These are phyloP conservation scores for Nepenthes gracilis DNA, from an alignment of 148 eudicot species.

Conservation along the genomic window DNA sequence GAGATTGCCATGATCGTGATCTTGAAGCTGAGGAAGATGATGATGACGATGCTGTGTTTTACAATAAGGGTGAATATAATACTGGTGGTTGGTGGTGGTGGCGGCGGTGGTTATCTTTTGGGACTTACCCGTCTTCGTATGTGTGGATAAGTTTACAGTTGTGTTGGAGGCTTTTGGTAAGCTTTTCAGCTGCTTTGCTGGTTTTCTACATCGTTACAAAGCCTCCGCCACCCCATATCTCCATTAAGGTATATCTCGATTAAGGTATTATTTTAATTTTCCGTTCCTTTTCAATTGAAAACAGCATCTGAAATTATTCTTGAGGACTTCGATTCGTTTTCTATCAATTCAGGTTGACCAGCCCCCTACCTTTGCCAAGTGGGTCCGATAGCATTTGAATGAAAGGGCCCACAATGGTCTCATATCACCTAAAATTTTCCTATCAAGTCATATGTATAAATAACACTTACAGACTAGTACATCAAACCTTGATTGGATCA, in stretches of 20 bases:
- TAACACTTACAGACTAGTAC: too few relatives aligned
- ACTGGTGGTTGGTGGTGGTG: conserved; percentile 25
- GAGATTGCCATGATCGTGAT: conserved; percentile 8
- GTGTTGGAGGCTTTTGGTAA: conserved; percentile 48
- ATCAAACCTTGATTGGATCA: too few relatives aligned
- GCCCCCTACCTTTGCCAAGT: too few relatives aligned
- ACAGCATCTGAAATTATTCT: too few relatives aligned
- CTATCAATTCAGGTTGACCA: too few relatives aligned
- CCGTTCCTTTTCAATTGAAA: too few relatives aligned
- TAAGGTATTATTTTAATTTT: too few relatives aligned
- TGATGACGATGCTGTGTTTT: conserved; percentile 8
- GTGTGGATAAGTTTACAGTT: conserved; percentile 60
- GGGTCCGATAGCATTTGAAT: too few relatives aligned
- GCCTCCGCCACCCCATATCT: conserved; percentile 53
- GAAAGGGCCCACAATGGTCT: too few relatives aligned
- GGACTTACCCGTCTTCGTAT: conserved; percentile 21
- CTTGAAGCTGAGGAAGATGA: conserved; percentile 5
- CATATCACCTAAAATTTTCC: too few relatives aligned
- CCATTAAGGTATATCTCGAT: conserved; percentile 30
- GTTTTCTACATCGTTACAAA: conserved; percentile 60
- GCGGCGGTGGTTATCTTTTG: conserved; percentile 39
- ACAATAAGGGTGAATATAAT: conserved; percentile 6
- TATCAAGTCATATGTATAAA: too few relatives aligned
- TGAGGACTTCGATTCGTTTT: too few relatives aligned
- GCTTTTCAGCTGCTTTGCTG: conserved; percentile 47